Percentiles rank a stretch among this genome's conserved stretches.
Conservation (phyloP, 169 alveolate genomes). For the Plasmodium malariae region DNA sequence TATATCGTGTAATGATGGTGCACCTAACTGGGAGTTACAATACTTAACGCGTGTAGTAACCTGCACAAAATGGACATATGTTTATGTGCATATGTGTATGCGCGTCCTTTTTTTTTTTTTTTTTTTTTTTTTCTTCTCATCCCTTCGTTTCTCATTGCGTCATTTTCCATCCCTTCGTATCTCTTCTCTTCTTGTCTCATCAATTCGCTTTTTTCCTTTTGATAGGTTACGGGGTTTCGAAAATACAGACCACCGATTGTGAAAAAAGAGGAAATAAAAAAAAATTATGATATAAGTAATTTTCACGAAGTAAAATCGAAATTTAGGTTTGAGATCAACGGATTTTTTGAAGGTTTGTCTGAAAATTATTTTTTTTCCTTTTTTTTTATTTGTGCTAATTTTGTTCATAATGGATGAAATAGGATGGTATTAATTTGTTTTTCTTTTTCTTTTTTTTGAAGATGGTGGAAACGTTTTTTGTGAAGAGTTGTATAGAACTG, state of each 20-base stretch:
- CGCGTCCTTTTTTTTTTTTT: neutral
- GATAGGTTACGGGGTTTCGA: slow-evolving; percentile 75
- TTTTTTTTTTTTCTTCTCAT: neutral
- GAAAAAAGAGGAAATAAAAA: slow-evolving; percentile 53
- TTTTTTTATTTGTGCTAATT: neutral
- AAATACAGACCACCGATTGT: slow-evolving; percentile 40
- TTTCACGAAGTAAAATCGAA: slow-evolving; percentile 69
- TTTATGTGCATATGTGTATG: neutral
- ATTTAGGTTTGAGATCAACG: slow-evolving; percentile 55
- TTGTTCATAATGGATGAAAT: neutral
- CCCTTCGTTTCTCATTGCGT: neutral
- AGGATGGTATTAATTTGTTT: neutral
- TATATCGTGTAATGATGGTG: neutral
- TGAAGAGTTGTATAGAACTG: slow-evolving; percentile 58
- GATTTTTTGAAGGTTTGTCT: slow-evolving; percentile 49
- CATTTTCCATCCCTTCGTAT: too few species aligned
- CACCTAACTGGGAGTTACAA: neutral
- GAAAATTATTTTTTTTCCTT: neutral
- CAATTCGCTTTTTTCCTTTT: neutral
- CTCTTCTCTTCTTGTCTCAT: too few species aligned
- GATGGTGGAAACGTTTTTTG: slow-evolving; percentile 59
- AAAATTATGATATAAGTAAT: slow-evolving; percentile 54
- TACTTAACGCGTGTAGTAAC: neutral
- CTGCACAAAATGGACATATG: neutral
- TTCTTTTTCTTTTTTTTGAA: neutral